Evolutionary conservation across 768 basidiomycete genomes (phyloP).

Genomic region (Ramaria sp.): DNA sequence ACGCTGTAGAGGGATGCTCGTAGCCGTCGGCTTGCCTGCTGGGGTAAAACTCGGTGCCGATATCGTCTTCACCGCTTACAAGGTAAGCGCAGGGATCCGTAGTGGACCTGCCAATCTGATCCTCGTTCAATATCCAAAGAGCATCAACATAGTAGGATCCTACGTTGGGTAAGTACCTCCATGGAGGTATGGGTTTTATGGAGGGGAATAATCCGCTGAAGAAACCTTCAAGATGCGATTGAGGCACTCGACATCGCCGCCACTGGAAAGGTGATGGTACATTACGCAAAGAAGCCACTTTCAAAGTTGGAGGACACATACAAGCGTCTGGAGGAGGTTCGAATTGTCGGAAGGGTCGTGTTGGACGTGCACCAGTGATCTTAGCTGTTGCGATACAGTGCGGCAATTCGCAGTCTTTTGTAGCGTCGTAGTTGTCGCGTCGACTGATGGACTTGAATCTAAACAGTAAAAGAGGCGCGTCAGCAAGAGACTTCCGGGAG

Average conservation of each 20-base stretch:
- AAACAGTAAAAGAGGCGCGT: too few species aligned
- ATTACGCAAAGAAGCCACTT: conserved; percentile 36
- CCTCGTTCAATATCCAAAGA: conserved; percentile 21
- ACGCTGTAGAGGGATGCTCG: conserved; percentile 57
- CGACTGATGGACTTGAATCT: too few species aligned
- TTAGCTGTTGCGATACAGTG: background rate
- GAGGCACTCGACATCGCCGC: conserved; percentile 76
- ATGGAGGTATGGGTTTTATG: background rate
- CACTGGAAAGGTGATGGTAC: conserved; percentile 56
- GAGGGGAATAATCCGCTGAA: conserved; percentile 32
- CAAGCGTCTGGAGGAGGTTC: conserved; percentile 29
- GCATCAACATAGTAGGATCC: conserved; percentile 43
- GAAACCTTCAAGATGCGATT: conserved; percentile 74
- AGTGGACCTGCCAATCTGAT: conserved; percentile 10
- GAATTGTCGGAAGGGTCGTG: conserved; percentile 31
- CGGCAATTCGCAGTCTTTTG: too few species aligned
- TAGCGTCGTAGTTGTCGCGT: too few species aligned
- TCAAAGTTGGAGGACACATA: conserved; percentile 38
- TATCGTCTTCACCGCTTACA: conserved; percentile 65
- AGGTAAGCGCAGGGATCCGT: conserved; percentile 23
- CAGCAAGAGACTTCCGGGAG: too few species aligned
- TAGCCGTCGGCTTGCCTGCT: conserved; percentile 69
- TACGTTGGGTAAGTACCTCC: conserved; percentile 23
- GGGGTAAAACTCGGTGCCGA: conserved; percentile 44
- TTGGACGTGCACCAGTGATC: conserved; percentile 14